phyloP scores from a whole-genome alignment of 257 asterid species.

The Penstemon eatonii region DNA sequence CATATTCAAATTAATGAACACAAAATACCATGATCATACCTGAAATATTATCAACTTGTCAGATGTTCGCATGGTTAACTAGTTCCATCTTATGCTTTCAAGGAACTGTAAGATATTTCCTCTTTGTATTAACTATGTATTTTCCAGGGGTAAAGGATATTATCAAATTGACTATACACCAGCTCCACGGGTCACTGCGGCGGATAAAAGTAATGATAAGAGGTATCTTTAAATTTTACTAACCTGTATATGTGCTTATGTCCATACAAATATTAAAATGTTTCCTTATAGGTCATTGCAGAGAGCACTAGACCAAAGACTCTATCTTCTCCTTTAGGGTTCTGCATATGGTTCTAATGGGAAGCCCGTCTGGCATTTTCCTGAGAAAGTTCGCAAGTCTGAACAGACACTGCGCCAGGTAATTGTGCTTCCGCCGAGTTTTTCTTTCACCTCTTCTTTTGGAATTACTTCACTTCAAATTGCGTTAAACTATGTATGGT shows the following conservation, averaged over 20 bases:
- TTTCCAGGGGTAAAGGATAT: conserved; percentile 81
- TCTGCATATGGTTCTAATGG: conserved; percentile 50
- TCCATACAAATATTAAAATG: background rate
- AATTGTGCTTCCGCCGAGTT: conserved; percentile 20
- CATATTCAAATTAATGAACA: background rate
- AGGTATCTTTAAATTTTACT: conserved; percentile 36
- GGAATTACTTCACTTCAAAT: conserved; percentile 17
- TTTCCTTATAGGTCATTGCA: conserved; percentile 66
- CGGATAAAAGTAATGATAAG: conserved; percentile 68
- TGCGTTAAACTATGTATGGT: background rate
- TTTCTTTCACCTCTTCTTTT: background rate
- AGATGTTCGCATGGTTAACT: background rate
- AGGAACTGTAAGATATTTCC: background rate
- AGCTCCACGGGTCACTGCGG: conserved; percentile 81
- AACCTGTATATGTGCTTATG: background rate
- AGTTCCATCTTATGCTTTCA: no score
- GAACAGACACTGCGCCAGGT: conserved; percentile 83
- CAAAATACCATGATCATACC: background rate
- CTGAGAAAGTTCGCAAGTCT: conserved; percentile 76
- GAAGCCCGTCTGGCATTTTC: conserved; percentile 84
- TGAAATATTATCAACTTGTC: conserved; percentile 11
- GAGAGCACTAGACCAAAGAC: conserved; percentile 88
- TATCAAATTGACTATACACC: conserved; percentile 75
- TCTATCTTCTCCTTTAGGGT: conserved; percentile 81
- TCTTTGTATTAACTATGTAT: conserved; percentile 15